Conservation (phyloP, 495 filamentous ascomycete species). For the Annulohypoxylon maeteangense region DNA sequence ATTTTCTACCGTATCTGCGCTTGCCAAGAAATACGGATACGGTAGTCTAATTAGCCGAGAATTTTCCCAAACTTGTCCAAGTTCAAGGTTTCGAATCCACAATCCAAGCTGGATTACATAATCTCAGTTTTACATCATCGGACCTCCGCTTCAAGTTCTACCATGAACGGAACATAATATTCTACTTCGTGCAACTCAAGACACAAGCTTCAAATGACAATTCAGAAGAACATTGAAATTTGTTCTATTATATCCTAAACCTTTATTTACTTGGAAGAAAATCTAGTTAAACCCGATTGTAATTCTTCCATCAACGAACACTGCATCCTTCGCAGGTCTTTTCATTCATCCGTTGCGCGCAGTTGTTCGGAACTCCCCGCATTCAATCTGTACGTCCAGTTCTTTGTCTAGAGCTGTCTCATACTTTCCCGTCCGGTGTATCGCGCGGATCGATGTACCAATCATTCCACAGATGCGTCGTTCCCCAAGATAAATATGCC, state of each 20-base stretch:
- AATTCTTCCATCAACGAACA: constrained; percentile 15
- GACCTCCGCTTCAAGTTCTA: background rate
- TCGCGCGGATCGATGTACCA: constrained; percentile 10
- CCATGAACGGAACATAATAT: background rate
- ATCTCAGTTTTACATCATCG: background rate
- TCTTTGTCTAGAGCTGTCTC: background rate
- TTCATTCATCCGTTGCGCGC: constrained; percentile 7
- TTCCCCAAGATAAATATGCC: constrained; percentile 26
- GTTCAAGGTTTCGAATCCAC: no score
- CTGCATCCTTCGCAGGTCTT: background rate
- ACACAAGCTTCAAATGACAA: background rate
- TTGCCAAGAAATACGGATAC: background rate
- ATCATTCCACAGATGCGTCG: constrained; percentile 35
- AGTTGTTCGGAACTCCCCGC: constrained; percentile 20
- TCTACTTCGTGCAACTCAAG: background rate
- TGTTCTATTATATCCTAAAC: constrained; percentile 13
- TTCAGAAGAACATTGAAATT: background rate
- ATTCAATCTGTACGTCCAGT: constrained; percentile 30
- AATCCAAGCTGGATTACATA: background rate
- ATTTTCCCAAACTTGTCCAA: background rate
- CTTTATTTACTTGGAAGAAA: constrained; percentile 23
- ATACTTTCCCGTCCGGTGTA: constrained; percentile 16
- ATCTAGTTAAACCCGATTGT: constrained; percentile 19
- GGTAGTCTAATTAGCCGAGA: background rate
- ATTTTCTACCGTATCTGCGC: background rate